Conservation (phyloP, 805 yeast species). For the Kazachstania kunashirensis region DNA sequence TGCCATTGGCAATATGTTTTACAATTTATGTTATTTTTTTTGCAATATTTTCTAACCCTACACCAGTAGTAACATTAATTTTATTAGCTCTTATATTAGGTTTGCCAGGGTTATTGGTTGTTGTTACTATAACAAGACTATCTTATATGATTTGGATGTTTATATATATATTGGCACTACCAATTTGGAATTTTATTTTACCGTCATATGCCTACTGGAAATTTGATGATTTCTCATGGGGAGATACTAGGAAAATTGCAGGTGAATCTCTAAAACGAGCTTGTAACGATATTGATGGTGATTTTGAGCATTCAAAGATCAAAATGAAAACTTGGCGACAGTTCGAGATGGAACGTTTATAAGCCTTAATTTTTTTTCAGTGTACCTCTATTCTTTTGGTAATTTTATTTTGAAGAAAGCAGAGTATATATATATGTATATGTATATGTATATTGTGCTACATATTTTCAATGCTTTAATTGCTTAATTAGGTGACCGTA, state of each 20-base stretch:
- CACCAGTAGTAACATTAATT: constrained; percentile 68
- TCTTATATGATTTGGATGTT: constrained; percentile 71
- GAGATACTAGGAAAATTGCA: constrained; percentile 78
- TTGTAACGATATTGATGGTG: constrained; percentile 70
- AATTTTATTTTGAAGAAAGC: no score
- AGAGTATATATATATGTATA: no score
- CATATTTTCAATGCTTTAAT: no score
- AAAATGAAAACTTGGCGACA: constrained; percentile 93
- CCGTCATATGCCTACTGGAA: constrained; percentile 90
- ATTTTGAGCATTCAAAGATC: constrained; percentile 82
- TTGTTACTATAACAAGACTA: constrained; percentile 67
- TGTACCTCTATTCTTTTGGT: no score
- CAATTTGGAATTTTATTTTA: constrained; percentile 87
- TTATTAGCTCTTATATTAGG: constrained; percentile 75
- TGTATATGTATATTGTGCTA: no score
- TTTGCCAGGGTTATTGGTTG: constrained; percentile 71
- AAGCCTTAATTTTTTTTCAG: no score
- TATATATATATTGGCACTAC: constrained; percentile 69
- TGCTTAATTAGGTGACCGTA: no score
- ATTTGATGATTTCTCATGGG: constrained; percentile 95
- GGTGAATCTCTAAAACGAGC: constrained; percentile 39
- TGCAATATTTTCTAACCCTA: constrained; percentile 63
- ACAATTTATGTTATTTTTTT: constrained; percentile 68
- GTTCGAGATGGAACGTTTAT: constrained; percentile 72
- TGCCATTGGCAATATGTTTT: constrained; percentile 81